Evolutionary conservation across 1,284 basidiomycete species (phyloP), one percentile per base, ranked within the genome.

Genomic region (Leccinum variabile): DNA sequence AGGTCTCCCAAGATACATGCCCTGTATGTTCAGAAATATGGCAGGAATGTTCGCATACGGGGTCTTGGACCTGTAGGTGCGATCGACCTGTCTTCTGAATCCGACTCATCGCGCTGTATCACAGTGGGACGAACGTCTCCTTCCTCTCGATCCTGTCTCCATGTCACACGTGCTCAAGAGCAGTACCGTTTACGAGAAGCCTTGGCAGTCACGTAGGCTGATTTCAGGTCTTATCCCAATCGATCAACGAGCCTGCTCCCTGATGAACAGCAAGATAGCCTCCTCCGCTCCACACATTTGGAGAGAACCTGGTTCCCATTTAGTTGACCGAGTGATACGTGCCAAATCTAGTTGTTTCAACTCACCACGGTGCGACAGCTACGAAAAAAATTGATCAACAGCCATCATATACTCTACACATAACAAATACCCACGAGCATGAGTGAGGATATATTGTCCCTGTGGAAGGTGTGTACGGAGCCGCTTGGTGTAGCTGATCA

Each of bases 71-170:
- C 87, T 46, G 90, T 91, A 73, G 64, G 86, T 76, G 13, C 25
- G 41, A 53, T 59, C 46, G 32, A 28, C 28, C 54, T 22, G 22
- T n/a, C 41, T 30, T 22, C 54, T 33, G 54, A 61, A 59, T 41
- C 62, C 54, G 41, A 57, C 59, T 65, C 46, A 69, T 59, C 41
- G 33, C 49, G 14, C 18, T 1, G 32, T 49, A 50, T 37, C 49
- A 37, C 62, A 93, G 91, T 90, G 87, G 84, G 91, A 93, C 65
- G 81, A 86, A 59, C 86, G 91, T 49, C 81, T 93, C 1, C 78
- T 92, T 35, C 89, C 91, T 0, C 78, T 92, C 35, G 91, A 93
- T 70, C 89, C 90, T 5, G 71, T 83, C n/a, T 86, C 91, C 0
- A 71, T 93, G 39, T 73, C 81, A 10, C 84, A 93, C 70, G 79